Evolutionary conservation across 2,329 filamentous ascomycete species (phyloP).

Genomic region (Aspergillus ustus): DNA sequence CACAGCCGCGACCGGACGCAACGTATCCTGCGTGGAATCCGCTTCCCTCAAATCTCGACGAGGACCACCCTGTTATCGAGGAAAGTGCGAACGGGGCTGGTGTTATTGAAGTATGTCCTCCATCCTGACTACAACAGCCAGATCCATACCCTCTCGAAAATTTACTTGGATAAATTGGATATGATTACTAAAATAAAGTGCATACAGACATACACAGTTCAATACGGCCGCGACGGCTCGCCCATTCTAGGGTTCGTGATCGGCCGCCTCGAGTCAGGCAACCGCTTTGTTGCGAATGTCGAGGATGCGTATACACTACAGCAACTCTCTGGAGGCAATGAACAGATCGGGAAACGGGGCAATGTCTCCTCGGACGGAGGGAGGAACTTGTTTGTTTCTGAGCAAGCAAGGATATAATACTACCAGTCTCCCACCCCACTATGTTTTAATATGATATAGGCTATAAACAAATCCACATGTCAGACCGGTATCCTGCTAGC

Average conservation of each 20-base stretch:
- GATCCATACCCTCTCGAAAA: background rate
- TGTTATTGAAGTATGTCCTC: slow-evolving; percentile 55
- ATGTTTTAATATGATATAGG: background rate
- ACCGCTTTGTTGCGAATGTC: slow-evolving; percentile 15
- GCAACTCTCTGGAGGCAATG: slow-evolving; percentile 3
- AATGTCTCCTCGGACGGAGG: slow-evolving; percentile 1
- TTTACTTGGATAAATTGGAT: background rate
- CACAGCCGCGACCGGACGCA: slow-evolving; percentile 41
- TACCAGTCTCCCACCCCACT: too few relatives aligned
- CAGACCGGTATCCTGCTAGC: too few relatives aligned
- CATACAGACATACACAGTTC: slow-evolving; percentile 63
- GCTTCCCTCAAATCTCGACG: slow-evolving; percentile 31
- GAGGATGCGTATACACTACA: slow-evolving; percentile 9
- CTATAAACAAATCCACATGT: background rate
- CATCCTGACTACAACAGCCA: background rate
- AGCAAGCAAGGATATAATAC: slow-evolving; percentile 11
- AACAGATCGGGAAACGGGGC: slow-evolving; percentile 12
- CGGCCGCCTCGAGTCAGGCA: slow-evolving; percentile 49
- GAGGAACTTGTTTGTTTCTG: slow-evolving; percentile 12
- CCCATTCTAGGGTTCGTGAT: slow-evolving; percentile 57
- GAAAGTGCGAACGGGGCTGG: slow-evolving; percentile 53
- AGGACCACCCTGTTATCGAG: slow-evolving; percentile 10
- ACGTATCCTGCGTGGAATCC: slow-evolving; percentile 55
- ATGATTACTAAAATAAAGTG: background rate
- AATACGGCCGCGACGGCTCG: slow-evolving; percentile 57